Conservation (phyloP, 805 yeast species). For the Blastobotrys terrestris region DNA sequence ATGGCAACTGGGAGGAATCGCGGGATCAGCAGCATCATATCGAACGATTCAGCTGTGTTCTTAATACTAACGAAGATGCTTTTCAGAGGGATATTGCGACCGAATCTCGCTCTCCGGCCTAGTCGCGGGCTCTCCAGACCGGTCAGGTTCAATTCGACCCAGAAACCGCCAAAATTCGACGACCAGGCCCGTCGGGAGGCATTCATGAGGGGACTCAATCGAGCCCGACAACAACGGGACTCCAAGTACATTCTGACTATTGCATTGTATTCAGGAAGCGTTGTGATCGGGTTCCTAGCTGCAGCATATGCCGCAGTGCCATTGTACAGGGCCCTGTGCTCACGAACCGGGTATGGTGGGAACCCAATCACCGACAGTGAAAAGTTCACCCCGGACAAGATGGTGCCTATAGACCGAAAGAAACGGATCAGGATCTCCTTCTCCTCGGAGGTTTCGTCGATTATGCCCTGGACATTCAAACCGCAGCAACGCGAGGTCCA, state of each 20-base stretch:
- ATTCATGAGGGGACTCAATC: conserved; percentile 17
- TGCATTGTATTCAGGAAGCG: conserved; percentile 21
- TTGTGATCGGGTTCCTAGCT: conserved; percentile 64
- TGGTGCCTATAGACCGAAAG: conserved; percentile 81
- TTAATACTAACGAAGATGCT: not conserved
- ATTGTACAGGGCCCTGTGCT: conserved; percentile 82
- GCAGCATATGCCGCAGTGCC: conserved; percentile 90
- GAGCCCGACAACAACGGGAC: conserved; percentile 12
- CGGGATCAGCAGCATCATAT: no score
- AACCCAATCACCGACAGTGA: conserved; percentile 81
- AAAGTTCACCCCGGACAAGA: conserved; percentile 77
- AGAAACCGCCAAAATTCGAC: not conserved
- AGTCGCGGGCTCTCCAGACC: not conserved
- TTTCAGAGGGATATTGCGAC: not conserved
- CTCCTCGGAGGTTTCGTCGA: conserved; percentile 85
- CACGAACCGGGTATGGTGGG: conserved; percentile 95
- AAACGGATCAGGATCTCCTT: conserved; percentile 77
- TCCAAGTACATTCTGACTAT: conserved; percentile 9
- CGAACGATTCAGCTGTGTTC: not conserved
- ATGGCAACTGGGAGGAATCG: no score
- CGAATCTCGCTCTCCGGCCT: not conserved
- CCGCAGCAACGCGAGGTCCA: conserved; percentile 93
- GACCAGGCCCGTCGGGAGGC: conserved; percentile 17
- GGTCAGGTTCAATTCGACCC: not conserved
- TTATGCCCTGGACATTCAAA: conserved; percentile 88